Conservation (phyloP, 2,329 filamentous ascomycete species). For the Paraconiothyrium sp. region DNA sequence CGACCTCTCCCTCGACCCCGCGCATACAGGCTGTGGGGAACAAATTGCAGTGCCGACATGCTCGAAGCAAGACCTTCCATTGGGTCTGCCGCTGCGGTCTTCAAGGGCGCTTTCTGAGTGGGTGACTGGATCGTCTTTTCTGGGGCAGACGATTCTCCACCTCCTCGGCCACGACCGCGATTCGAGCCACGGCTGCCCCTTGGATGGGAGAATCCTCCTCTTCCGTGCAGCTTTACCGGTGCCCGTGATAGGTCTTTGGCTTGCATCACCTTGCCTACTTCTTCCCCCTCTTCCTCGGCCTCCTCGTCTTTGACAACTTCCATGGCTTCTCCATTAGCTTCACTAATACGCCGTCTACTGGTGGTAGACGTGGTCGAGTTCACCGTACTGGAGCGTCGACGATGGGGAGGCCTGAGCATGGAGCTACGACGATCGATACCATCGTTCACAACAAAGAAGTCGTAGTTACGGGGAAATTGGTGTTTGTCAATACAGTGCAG, state of each 20-base stretch:
- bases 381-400: slow-evolving; percentile 42
- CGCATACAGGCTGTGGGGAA: slow-evolving; percentile 61
- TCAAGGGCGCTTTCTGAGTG: slow-evolving; percentile 4
- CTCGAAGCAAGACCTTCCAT: slow-evolving; percentile 72
- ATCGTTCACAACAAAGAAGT: slow-evolving; percentile 75
- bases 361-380: slow-evolving; percentile 24
- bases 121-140: slow-evolving; percentile 14
- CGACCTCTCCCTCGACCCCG: slow-evolving; percentile 33
- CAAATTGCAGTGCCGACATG: slow-evolving; percentile 77
- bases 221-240: slow-evolving; percentile 37
- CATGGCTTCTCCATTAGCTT: slow-evolving; percentile 33
- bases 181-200: slow-evolving; percentile 19
- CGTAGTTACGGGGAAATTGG: slow-evolving; percentile 74
- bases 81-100: slow-evolving; percentile 53
- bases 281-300: slow-evolving; percentile 15
- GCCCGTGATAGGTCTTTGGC: slow-evolving; percentile 22
- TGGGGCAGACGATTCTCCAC: slow-evolving; percentile 10
- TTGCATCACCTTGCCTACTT: slow-evolving; percentile 14
- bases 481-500: slow-evolving; percentile 96
- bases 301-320: slow-evolving; percentile 33
- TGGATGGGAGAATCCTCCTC: slow-evolving; percentile 42
- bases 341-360: slow-evolving; percentile 25
- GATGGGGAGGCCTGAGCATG: slow-evolving; percentile 67
- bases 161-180: slow-evolving; percentile 25
- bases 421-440: slow-evolving; percentile 89